A percentile compares a stretch with the other conserved stretches of the same genome.
Evolutionary conservation across 805 yeast genomes (phyloP).

Genomic region (Metschnikowia gelsemii): DNA sequence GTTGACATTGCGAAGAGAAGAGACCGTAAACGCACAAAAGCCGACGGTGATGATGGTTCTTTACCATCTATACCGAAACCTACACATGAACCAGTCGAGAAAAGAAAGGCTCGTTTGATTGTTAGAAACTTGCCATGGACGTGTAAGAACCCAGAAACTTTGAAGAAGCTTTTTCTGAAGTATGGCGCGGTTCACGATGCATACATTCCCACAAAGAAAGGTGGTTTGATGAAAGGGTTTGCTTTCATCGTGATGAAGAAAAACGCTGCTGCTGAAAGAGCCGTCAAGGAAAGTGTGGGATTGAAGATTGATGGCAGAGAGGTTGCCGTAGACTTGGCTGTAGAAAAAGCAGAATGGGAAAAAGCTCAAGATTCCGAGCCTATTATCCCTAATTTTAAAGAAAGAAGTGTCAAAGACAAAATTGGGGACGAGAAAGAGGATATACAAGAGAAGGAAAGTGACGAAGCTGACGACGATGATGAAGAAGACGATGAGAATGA

Average conservation of each 20-base stretch:
- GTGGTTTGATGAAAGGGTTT: slow-evolving; percentile 91
- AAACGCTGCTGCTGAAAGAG: slow-evolving; percentile 71
- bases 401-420: slow-evolving; percentile 40
- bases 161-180: slow-evolving; percentile 66
- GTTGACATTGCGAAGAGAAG: slow-evolving; percentile 92
- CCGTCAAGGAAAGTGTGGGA: slow-evolving; percentile 72
- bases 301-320: slow-evolving; percentile 83
- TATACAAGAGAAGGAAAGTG: slow-evolving; percentile 35
- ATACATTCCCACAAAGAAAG: slow-evolving; percentile 80
- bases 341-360: slow-evolving; percentile 85
- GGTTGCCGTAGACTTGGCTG: slow-evolving; percentile 92
- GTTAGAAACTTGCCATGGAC: slow-evolving; percentile 97
- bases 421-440: slow-evolving; percentile 33
- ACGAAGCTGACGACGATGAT: slow-evolving; percentile 31
- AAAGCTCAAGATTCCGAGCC: slow-evolving; percentile 36
- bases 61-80: slow-evolving; percentile 22
- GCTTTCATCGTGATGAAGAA: slow-evolving; percentile 91
- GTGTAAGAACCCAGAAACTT: slow-evolving; percentile 69
- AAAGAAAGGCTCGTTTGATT: slow-evolving; percentile 82
- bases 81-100: slow-evolving; percentile 48
- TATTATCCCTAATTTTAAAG: slow-evolving; percentile 13
- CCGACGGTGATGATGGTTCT: slow-evolving; percentile 11
- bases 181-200: slow-evolving; percentile 89
- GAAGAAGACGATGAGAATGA: background rate
- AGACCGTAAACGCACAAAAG: slow-evolving; percentile 54